Base-by-base conservation (phyloP, 805 yeast species). In the Zygosaccharomyces bailii region DNA sequence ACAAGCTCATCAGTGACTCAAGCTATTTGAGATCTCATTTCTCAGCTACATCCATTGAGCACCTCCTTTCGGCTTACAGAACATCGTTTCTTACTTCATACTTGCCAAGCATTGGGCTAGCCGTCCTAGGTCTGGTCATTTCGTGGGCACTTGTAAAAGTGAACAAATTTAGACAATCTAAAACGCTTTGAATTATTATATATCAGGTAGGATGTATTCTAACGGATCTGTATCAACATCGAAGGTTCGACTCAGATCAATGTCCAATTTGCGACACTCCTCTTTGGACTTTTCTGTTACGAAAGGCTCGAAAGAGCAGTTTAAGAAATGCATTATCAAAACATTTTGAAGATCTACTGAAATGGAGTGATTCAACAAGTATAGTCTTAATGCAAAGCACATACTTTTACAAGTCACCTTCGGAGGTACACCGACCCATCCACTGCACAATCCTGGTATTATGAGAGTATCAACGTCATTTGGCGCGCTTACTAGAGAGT, bases 381-480 rank as follows among this genome's bases (percentile, higher is more conserved):
- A 59, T 10, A 62, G 44, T 35, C 57, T 38, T 10, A 62, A 36
- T 1, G 66, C 67, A 47, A 61, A 60, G 20, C 48, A 45, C 62
- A 62, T 62, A 11, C 61, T 53, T 44, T 59, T 57, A 35, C 62
- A 51, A 35, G 61, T 49, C 2, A 61, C 45, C 2, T 31, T 42
- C 7, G 50, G 46, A 5, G 67, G 67, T 1, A 63, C 59, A 2
- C 66, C 67, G 3, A 53, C 66, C 43, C 52, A 64, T 9, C 68
- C 68, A 3, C 65, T 57, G 27, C 61, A 57, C 20, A 64, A 32
- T 2, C 68, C 68, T 5, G 68, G 61, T 2, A 63, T 46, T 18
- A 63, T 55, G 34, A 64, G 30, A 4, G 50, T 47, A 34, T 60
- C 59, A 1, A 51, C 50, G 9, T 51, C 56, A 2, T 30, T 23